Evolutionary conservation across 2,329 filamentous ascomycete species (phyloP).

Genomic region (Aspergillus sp.): DNA sequence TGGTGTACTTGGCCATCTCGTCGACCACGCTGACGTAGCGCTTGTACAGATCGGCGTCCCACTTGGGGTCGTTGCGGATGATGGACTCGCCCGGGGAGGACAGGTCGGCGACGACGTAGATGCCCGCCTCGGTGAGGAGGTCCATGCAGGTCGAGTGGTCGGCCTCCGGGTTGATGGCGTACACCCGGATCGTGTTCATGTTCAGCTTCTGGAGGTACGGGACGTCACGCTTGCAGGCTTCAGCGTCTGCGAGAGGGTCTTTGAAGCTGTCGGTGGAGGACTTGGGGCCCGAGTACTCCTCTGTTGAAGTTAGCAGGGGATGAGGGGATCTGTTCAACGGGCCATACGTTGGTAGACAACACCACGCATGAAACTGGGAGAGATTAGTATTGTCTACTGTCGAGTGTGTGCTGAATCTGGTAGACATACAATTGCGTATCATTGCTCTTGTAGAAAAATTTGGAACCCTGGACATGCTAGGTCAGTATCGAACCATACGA

Average conservation of each 20-base stretch:
- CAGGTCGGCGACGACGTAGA: conserved; percentile 91
- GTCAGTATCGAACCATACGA: neutral
- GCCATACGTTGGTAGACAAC: conserved; percentile 77
- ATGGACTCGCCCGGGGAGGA: conserved; percentile 78
- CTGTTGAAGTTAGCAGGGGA: conserved; percentile 20
- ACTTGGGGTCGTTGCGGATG: conserved; percentile 73
- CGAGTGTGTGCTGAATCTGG: neutral
- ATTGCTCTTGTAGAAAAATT: conserved; percentile 84
- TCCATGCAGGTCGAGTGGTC: conserved; percentile 83
- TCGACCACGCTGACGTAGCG: conserved; percentile 84
- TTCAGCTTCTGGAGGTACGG: conserved; percentile 72
- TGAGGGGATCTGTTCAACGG: neutral
- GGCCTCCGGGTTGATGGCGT: conserved; percentile 76
- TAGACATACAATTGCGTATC: conserved; percentile 64
- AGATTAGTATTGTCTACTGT: neutral
- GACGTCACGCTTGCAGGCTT: conserved; percentile 76
- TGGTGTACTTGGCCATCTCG: conserved; percentile 73
- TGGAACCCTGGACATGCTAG: conserved; percentile 58
- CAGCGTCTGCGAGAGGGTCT: conserved; percentile 74
- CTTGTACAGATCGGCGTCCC: conserved; percentile 72
- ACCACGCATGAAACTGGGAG: conserved; percentile 73
- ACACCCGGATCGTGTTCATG: conserved; percentile 90
- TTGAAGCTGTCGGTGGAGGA: conserved; percentile 59
- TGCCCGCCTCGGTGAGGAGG: conserved; percentile 74
- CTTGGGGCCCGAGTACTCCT: conserved; percentile 62